Evolutionary conservation across 345 rosid genomes (phyloP).

Genomic region (Salix brachista): DNA sequence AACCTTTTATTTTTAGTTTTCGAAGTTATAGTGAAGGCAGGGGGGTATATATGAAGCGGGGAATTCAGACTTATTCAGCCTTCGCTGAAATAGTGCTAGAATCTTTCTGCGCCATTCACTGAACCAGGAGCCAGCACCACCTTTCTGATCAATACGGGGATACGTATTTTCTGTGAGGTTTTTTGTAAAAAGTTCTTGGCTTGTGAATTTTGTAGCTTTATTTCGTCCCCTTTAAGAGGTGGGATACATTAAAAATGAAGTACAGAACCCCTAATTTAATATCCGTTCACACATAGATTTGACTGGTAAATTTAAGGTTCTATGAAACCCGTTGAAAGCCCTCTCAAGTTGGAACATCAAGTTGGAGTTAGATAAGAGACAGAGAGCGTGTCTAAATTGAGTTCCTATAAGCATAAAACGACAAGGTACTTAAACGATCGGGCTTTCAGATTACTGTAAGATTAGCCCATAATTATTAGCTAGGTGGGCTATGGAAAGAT

Average conservation of each 20-base stretch:
- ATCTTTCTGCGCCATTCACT: background rate
- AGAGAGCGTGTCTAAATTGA: slow-evolving; percentile 1
- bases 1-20: background rate
- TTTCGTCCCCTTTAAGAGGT: background rate
- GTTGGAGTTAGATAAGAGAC: slow-evolving; percentile 16
- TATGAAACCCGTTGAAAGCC: background rate
- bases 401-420: background rate
- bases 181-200: background rate
- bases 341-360: background rate
- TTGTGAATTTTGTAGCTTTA: background rate
- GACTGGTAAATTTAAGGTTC: background rate
- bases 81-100: slow-evolving; percentile 10
- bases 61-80: slow-evolving; percentile 24
- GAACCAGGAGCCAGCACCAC: background rate
- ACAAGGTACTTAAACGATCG: background rate
- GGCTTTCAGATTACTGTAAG: background rate
- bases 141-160: background rate
- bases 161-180: background rate
- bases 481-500: background rate
- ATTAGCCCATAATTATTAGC: background rate
- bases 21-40: background rate
- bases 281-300: background rate
- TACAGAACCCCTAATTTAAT: background rate
- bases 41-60: background rate
- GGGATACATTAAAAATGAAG: background rate